Evolutionary conservation across 2,329 filamentous ascomycete species (phyloP).

Genomic region (Thermochaetoides dissita): DNA sequence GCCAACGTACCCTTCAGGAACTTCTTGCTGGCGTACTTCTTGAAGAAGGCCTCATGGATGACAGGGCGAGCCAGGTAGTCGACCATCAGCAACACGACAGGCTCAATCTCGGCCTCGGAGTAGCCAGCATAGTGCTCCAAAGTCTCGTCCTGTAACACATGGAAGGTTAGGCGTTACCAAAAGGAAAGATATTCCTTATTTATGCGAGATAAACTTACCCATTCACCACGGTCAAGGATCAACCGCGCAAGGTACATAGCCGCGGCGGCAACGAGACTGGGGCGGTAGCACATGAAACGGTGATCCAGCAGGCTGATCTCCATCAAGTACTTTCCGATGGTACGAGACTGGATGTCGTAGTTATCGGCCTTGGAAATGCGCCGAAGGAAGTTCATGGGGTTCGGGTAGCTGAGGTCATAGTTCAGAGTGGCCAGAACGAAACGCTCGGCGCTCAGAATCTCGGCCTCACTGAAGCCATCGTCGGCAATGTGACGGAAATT

Average conservation of each 20-base stretch:
- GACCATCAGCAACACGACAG: slow-evolving; percentile 86
- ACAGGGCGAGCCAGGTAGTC: slow-evolving; percentile 89
- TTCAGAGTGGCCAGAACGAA: slow-evolving; percentile 83
- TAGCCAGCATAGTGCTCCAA: slow-evolving; percentile 87
- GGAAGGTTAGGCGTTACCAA: slow-evolving; percentile 12
- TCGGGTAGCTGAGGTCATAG: slow-evolving; percentile 96
- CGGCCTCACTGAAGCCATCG: slow-evolving; percentile 85
- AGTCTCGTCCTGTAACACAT: slow-evolving; percentile 55
- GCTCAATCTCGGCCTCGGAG: slow-evolving; percentile 80
- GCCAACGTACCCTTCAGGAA: slow-evolving; percentile 76
- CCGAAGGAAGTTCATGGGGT: slow-evolving; percentile 98
- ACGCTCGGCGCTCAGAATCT: slow-evolving; percentile 94
- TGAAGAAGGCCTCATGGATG: slow-evolving; percentile 94
- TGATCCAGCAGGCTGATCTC: slow-evolving; percentile 95
- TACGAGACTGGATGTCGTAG: slow-evolving; percentile 96
- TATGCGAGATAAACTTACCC: slow-evolving; percentile 45
- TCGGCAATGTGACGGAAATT: slow-evolving; percentile 97
- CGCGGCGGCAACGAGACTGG: slow-evolving; percentile 79
- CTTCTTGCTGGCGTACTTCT: slow-evolving; percentile 99
- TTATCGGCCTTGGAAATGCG: slow-evolving; percentile 98
- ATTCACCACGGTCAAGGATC: slow-evolving; percentile 80
- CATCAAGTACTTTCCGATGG: slow-evolving; percentile 92
- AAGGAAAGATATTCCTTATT: too few species aligned
- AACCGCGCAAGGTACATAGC: slow-evolving; percentile 90
- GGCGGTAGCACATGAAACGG: slow-evolving; percentile 77